Percentiles rank a stretch among this genome's conserved stretches.
phyloP scores from a whole-genome alignment of 1,284 basidiomycete species.

The Ceratobasidium theobromae region DNA sequence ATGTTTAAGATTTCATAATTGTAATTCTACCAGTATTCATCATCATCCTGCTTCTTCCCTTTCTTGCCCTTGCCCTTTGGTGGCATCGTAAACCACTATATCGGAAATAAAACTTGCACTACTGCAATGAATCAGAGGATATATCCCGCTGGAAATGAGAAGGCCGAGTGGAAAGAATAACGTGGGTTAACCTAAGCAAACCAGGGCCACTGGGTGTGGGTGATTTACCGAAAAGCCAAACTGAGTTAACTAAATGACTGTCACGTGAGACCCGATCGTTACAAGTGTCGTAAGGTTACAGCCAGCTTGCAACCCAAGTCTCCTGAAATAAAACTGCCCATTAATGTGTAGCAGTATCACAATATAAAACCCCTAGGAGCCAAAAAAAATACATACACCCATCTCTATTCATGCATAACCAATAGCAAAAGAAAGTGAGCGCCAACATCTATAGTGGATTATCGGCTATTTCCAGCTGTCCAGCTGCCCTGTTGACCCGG shows the following conservation, averaged over 20 bases:
- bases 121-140: neutral
- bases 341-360: neutral
- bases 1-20: slow-evolving; percentile 4
- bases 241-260: neutral
- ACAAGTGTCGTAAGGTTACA: neutral
- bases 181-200: neutral
- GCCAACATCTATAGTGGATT: neutral
- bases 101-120: neutral
- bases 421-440: neutral
- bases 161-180: neutral
- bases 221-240: slow-evolving; percentile 20
- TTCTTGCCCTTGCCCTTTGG: slow-evolving; percentile 87
- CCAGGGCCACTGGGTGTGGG: neutral
- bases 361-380: neutral
- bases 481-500: slow-evolving; percentile 13
- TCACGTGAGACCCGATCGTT: neutral
- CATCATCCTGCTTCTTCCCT: slow-evolving; percentile 73
- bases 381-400: neutral
- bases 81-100: slow-evolving; percentile 56
- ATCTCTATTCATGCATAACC: neutral
- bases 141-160: neutral
- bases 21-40: slow-evolving; percentile 72
- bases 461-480: neutral
- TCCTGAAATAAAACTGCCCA: neutral
- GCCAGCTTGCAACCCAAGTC: neutral